A percentile compares a stretch with the other conserved stretches of the same genome.
Evolutionary conservation across 2,329 filamentous ascomycete species (phyloP).

Genomic region (Fusarium fracticaudum): DNA sequence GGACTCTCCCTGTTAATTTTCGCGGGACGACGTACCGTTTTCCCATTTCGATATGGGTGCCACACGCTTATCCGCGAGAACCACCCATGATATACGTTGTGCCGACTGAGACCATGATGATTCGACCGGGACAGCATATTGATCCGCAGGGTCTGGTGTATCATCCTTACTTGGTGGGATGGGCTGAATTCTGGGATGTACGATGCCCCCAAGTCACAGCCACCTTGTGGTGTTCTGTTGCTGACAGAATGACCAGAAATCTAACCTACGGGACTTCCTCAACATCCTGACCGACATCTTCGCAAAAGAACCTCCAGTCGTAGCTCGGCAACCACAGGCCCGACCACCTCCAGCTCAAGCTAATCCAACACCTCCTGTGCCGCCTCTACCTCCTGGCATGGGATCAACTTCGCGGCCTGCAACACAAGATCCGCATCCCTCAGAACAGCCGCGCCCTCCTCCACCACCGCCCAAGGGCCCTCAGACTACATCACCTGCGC

Average conservation of each 20-base stretch:
- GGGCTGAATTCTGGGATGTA: conserved; percentile 91
- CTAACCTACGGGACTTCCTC: conserved; percentile 83
- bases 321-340: conserved; percentile 70
- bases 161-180: conserved; percentile 92
- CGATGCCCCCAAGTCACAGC: conserved; percentile 46
- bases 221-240: not conserved
- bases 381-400: conserved; percentile 75
- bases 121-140: conserved; percentile 93
- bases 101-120: conserved; percentile 86
- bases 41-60: conserved; percentile 91
- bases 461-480: conserved; percentile 66
- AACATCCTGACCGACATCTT: conserved; percentile 87
- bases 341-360: conserved; percentile 46
- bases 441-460: conserved; percentile 52
- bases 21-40: conserved; percentile 90
- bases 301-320: conserved; percentile 91
- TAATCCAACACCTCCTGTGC: conserved; percentile 66
- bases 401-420: conserved; percentile 51
- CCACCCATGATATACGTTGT: conserved; percentile 89
- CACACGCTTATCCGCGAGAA: conserved; percentile 87
- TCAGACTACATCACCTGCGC: conserved; percentile 45
- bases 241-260: conserved; percentile 66
- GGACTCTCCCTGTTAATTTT: conserved; percentile 91
- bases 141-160: conserved; percentile 93
- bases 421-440: conserved; percentile 47